Percentiles rank a stretch among this genome's conserved stretches.
phyloP scores from a whole-genome alignment of 2,329 filamentous ascomycete species.

The Furcasterigmium furcatum region DNA sequence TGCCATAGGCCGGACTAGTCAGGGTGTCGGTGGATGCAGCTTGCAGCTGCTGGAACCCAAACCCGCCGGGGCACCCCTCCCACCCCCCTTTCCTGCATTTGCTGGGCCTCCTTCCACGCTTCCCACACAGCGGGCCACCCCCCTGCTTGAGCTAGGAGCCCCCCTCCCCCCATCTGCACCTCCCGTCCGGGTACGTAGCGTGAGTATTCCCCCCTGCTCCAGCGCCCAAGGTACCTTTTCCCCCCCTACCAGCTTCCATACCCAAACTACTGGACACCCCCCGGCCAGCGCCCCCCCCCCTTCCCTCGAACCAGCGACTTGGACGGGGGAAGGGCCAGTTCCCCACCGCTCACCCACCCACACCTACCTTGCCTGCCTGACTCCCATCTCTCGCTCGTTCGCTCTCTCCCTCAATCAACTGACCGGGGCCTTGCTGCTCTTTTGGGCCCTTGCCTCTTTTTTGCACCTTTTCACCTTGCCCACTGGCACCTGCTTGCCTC shows the following conservation, averaged over 20 bases:
- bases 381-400: background rate
- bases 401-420: background rate
- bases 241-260: background rate
- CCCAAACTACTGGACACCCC: background rate
- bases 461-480: background rate
- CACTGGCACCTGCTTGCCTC: background rate
- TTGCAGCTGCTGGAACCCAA: constrained; percentile 1
- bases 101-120: constrained; percentile 1
- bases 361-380: background rate
- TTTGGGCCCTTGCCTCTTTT: background rate
- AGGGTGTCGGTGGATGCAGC: background rate
- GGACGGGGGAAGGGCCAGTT: background rate
- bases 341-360: background rate
- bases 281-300: background rate
- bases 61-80: background rate
- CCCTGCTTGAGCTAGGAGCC: background rate
- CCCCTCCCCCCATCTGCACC: background rate
- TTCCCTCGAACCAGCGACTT: background rate
- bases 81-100: background rate
- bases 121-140: background rate
- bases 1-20: constrained; percentile 2
- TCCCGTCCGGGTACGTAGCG: background rate
- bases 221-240: background rate
- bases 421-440: background rate
- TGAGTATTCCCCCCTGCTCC: background rate